phyloP scores from a whole-genome alignment of 495 filamentous ascomycete genomes.

The Podospora appendiculata region DNA sequence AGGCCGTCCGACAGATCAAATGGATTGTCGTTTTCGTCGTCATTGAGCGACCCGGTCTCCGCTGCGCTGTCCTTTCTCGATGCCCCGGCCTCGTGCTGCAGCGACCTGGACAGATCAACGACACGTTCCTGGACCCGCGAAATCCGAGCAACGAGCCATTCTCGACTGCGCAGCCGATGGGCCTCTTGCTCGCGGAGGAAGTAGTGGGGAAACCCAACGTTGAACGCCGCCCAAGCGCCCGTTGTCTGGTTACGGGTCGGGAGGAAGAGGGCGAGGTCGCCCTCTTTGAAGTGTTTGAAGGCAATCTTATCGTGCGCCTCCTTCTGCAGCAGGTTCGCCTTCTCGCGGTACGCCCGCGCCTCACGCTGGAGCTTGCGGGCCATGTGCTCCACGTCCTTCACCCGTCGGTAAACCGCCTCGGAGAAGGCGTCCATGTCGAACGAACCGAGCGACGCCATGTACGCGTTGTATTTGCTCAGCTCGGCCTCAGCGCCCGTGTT shows the following conservation, averaged over 20 bases:
- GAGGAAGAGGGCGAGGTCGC: constrained; percentile 90
- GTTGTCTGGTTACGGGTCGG: constrained; percentile 90
- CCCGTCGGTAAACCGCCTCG: constrained; percentile 73
- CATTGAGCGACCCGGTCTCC: constrained; percentile 33
- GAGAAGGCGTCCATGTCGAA: constrained; percentile 79
- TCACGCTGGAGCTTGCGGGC: constrained; percentile 89
- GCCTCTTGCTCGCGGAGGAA: constrained; percentile 90
- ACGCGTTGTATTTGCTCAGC: constrained; percentile 60
- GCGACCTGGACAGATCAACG: constrained; percentile 78
- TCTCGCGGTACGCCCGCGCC: constrained; percentile 77
- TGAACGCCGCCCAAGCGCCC: constrained; percentile 96
- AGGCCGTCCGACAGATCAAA: constrained; percentile 95
- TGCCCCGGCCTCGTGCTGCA: constrained; percentile 21
- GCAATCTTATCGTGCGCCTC: constrained; percentile 96
- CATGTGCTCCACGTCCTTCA: constrained; percentile 83
- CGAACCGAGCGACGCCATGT: constrained; percentile 56
- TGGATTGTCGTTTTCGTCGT: constrained; percentile 89
- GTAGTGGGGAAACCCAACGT: constrained; percentile 92
- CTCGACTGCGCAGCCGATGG: constrained; percentile 72
- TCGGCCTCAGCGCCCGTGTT: constrained; percentile 58
- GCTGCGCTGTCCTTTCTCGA: constrained; percentile 6
- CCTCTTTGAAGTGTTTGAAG: constrained; percentile 93
- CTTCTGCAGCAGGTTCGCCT: constrained; percentile 71
- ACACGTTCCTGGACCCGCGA: constrained; percentile 86
- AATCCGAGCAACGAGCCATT: constrained; percentile 94